Base-by-base conservation (phyloP, 192 early-diverging fungal species). In the Coemansia sp. region DNA sequence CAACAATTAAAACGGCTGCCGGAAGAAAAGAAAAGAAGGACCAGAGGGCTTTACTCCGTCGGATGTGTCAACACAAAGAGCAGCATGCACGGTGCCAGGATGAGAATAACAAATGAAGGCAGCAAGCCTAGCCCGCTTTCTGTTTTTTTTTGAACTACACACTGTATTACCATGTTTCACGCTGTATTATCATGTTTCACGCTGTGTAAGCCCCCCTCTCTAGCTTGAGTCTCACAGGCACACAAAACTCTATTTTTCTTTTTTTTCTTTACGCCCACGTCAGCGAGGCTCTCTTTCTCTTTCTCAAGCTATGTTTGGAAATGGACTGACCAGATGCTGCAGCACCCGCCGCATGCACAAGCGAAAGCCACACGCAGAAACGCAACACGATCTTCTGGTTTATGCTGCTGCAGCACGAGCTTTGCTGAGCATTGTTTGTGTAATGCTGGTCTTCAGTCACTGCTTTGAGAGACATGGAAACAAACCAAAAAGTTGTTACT, bases 341-440 rank as follows among this genome's bases (percentile, higher is more conserved):
- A n/a, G n/a, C n/a, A n/a, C n/a, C n/a, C n/a, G n/a, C n/a, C n/a
- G 18, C 40, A 43, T 43, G 12, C 40, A 43, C 9, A 43, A 43
- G 40, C 40, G n/a, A 46, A 46, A 46, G 43, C 43, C 48, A 51
- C 48, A 51, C 48, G 48, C 48, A 51, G 48, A 51, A 46, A 5
- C 48, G 1, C 48, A 51, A 8, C 48, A 51, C 48, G 46, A 49
- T 49, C 46, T 49, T 49, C 20, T 49, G 46, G 7, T 21, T 25
- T 49, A 5, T 21, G 5, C 23, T 25, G 42, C 42, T 16, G 42
- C 42, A 45, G 13, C 42, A 16, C 2, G 42, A 16, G 42, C n/a
- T 45, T 45, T n/a, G n/a, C 42, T 45, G 42, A n/a, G 3, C 46
- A 49, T 49, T 49, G 20, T 49, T 49, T 7, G 4, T 49, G 20